Evolutionary conservation across 257 asterid species (phyloP).

Genomic region (Solanum commersonii): DNA sequence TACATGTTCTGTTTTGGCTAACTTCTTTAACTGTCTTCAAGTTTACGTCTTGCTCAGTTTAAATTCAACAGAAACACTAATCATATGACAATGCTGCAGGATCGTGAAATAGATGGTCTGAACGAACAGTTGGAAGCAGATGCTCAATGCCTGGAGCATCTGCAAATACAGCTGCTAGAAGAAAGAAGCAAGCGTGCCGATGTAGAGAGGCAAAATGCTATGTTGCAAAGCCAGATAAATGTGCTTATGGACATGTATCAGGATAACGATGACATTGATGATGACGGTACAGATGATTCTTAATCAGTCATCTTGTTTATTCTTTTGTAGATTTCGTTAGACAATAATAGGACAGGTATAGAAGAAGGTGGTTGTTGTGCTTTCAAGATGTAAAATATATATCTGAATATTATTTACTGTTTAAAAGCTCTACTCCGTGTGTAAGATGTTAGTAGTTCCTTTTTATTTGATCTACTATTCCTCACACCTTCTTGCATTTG

Average conservation of each 20-base stretch:
- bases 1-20: neutral
- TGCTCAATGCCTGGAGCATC: constrained; percentile 72
- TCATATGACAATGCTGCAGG: constrained; percentile 36
- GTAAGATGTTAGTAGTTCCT: neutral
- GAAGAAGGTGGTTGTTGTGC: neutral
- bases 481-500: neutral
- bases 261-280: constrained; percentile 55
- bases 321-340: neutral
- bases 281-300: constrained; percentile 31
- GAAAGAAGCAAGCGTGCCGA: constrained; percentile 91
- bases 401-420: neutral
- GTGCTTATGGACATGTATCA: constrained; percentile 96
- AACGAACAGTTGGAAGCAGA: constrained; percentile 92
- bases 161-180: constrained; percentile 83
- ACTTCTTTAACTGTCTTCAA: neutral
- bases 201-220: constrained; percentile 60
- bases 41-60: neutral
- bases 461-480: neutral
- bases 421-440: neutral
- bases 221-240: constrained; percentile 70
- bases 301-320: constrained; percentile 7
- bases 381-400: neutral
- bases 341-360: neutral
- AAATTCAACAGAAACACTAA: neutral
- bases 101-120: constrained; percentile 84